phyloP scores from a whole-genome alignment of 306 rosid species.

The Fragaria iinumae region DNA sequence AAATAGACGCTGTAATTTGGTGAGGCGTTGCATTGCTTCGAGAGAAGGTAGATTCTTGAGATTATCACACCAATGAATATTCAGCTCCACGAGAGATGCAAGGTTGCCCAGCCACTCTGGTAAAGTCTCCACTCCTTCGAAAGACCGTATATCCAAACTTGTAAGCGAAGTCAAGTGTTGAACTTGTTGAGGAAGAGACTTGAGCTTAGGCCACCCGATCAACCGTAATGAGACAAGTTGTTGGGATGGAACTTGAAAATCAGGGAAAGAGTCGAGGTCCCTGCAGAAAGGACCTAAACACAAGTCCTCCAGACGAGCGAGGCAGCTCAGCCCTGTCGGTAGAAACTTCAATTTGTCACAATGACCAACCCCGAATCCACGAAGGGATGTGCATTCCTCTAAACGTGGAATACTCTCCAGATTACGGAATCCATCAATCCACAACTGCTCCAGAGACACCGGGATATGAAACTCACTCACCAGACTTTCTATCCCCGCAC shows the following conservation, averaged over 20 bases:
- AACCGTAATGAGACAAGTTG: not conserved
- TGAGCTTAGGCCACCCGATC: not conserved
- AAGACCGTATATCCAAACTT: rapidly evolving
- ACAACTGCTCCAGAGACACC: too few species aligned
- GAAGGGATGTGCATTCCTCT: too few species aligned
- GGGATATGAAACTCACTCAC: too few species aligned
- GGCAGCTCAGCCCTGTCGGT: not conserved
- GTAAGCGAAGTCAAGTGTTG: not conserved
- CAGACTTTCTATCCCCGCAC: too few species aligned
- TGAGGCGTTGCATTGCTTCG: not conserved
- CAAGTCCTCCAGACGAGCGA: not conserved
- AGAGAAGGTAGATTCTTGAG: not conserved
- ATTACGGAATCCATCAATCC: too few species aligned
- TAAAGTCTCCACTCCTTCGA: not conserved
- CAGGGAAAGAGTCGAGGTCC: constrained; percentile 12
- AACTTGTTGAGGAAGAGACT: not conserved
- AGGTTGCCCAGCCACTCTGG: not conserved
- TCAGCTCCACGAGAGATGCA: not conserved
- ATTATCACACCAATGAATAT: rapidly evolving
- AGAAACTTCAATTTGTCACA: not conserved
- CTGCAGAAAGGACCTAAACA: not conserved
- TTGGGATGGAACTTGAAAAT: not conserved
- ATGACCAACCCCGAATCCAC: rapidly evolving
- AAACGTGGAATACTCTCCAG: too few species aligned
- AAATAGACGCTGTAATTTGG: rapidly evolving